Conservation (phyloP, 192 early-diverging fungal species). For the Entophlyctis luteolus region DNA sequence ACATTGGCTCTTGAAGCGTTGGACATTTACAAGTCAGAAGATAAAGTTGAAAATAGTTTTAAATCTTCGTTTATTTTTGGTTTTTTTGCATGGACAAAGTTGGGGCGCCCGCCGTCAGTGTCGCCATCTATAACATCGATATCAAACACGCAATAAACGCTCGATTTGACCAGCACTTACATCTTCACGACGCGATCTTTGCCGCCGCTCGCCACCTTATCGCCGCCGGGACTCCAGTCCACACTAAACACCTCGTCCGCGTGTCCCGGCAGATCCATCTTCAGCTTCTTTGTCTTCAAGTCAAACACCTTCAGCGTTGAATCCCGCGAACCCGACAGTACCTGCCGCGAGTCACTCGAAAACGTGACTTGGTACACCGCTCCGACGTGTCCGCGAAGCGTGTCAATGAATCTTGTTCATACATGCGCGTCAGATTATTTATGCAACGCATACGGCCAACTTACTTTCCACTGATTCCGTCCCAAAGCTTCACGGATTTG, state of each 20-base stretch:
- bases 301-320: constrained; percentile 94
- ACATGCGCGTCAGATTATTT: background rate
- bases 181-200: constrained; percentile 90
- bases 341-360: constrained; percentile 88
- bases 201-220: constrained; percentile 87
- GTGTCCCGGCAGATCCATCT: constrained; percentile 93
- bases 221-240: constrained; percentile 91
- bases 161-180: constrained; percentile 47
- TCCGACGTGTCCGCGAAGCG: constrained; percentile 91
- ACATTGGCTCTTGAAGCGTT: constrained; percentile 9
- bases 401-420: constrained; percentile 68
- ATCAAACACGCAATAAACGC: too few species aligned
- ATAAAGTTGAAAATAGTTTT: background rate
- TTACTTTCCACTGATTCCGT: constrained; percentile 77
- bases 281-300: constrained; percentile 82
- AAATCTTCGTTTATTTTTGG: too few species aligned
- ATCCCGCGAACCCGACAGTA: constrained; percentile 86
- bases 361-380: constrained; percentile 95
- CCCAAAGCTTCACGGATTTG: constrained; percentile 97
- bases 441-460: constrained; percentile 11
- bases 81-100: too few species aligned
- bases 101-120: too few species aligned
- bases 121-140: too few species aligned
- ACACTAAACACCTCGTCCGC: constrained; percentile 91
- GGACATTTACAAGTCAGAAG: background rate